phyloP scores from a whole-genome alignment of 495 filamentous ascomycete species.

The Podospora appendiculata region DNA sequence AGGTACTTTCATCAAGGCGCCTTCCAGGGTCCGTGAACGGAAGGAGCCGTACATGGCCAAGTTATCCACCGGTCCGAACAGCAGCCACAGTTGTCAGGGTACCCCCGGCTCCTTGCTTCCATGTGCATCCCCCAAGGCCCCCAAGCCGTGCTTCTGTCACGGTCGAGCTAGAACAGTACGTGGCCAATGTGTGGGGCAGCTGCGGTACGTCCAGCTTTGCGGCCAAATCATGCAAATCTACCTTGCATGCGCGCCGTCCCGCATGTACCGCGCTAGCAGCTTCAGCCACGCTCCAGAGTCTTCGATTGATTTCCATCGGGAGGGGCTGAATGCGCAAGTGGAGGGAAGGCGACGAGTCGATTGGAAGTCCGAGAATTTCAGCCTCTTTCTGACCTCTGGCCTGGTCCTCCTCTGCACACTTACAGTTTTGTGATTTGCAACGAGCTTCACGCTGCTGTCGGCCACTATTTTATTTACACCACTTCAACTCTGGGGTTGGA shows the following conservation, averaged over 20 bases:
- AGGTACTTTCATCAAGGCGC: too few relatives aligned
- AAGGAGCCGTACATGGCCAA: too few relatives aligned
- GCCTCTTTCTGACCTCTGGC: slow-evolving; percentile 12
- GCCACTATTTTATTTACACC: background rate
- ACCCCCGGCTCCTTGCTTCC: slow-evolving; percentile 8
- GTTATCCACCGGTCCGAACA: background rate
- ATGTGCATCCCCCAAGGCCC: slow-evolving; percentile 7
- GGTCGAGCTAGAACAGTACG: slow-evolving; percentile 10
- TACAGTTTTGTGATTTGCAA: slow-evolving; percentile 7
- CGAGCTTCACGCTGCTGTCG: slow-evolving; percentile 7
- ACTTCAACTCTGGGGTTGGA: slow-evolving; percentile 8
- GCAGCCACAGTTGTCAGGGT: slow-evolving; percentile 12
- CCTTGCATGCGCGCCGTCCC: background rate
- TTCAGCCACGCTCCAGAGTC: slow-evolving; percentile 28
- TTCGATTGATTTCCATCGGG: slow-evolving; percentile 31
- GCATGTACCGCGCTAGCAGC: slow-evolving; percentile 15
- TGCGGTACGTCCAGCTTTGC: background rate
- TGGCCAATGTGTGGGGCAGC: background rate
- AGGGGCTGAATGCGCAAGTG: slow-evolving; percentile 23
- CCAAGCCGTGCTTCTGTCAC: background rate
- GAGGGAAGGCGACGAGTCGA: slow-evolving; percentile 23
- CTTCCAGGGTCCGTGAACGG: too few relatives aligned
- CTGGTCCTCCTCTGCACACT: slow-evolving; percentile 4
- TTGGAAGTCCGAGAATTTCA: slow-evolving; percentile 24
- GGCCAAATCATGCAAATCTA: background rate